Evolutionary conservation across 768 basidiomycete genomes (phyloP).

Genomic region (Filobasidium wieringae): DNA sequence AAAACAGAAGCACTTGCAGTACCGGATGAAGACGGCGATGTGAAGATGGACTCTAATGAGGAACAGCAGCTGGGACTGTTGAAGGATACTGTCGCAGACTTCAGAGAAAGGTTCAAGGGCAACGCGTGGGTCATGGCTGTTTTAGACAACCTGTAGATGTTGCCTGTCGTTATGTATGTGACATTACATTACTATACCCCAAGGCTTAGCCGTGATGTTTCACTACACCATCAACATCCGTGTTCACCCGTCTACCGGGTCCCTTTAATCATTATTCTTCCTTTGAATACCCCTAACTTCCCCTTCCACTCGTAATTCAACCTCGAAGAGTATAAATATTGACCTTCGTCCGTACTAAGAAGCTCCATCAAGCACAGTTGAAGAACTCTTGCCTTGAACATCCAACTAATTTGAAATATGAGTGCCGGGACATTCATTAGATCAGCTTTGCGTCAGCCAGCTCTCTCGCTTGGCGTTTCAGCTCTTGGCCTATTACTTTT

Average conservation of each 20-base stretch:
- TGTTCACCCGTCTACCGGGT: too few relatives aligned
- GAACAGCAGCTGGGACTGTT: conserved; percentile 49
- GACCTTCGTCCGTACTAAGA: too few relatives aligned
- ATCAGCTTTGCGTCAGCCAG: conserved; percentile 15
- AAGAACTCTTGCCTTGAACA: not conserved
- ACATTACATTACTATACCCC: too few relatives aligned
- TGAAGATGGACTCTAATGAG: conserved; percentile 12
- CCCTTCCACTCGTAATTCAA: too few relatives aligned
- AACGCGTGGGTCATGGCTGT: conserved; percentile 54
- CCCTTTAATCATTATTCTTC: too few relatives aligned
- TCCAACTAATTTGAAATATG: not conserved
- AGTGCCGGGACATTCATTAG: not conserved
- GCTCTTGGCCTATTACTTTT: conserved; percentile 30
- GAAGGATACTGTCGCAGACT: conserved; percentile 53
- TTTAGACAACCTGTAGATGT: conserved; percentile 23
- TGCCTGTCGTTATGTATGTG: not conserved
- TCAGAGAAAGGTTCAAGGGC: conserved; percentile 56
- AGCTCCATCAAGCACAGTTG: too few relatives aligned
- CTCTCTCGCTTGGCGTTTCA: conserved; percentile 26
- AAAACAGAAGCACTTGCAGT: not conserved
- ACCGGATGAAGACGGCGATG: not conserved
- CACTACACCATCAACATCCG: too few relatives aligned
- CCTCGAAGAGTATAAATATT: too few relatives aligned
- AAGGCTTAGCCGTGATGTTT: too few relatives aligned
- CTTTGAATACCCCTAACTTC: too few relatives aligned